Base-by-base conservation (phyloP, 305 asterid species). In the Plantago rigida region DNA sequence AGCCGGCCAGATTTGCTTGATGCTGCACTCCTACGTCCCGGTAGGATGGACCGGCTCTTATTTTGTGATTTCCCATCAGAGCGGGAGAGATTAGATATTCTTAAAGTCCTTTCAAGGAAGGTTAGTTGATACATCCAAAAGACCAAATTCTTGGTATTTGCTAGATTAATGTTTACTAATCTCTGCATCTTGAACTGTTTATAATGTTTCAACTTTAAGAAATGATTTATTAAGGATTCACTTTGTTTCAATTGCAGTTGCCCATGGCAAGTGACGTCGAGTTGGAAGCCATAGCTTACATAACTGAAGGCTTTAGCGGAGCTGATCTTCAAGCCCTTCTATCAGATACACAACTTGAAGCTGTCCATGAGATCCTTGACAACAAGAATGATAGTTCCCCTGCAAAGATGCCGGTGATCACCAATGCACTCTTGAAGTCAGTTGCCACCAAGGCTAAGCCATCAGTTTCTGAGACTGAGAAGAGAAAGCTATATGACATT, bases 1-100 rank as follows among this genome's bases (percentile, higher is more conserved):
- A 86, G 97, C 80, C 85, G 97, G 56, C 96, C 99, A 10, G 99
- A 92, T 81, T 75, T 92, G 84, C 97, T 92, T 68, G 99, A 92
- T 84, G 97, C 97, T 80, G 99, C 99, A 56, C 95, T 92, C 71
- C 65, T 92, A 62, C 84, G 97, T 62, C 99, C 99, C 55, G 95
- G 96, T 71, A 84, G 97, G 78, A 81, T 86, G 71, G 97, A 89
- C 70, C 81, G 94, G 57, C 99, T 88, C 64, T 80, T 92, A 70
- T 89, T 86, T 78, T 89, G 99, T 63, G 95, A 92, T 80, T 88
- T 92, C 71, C 99, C 95, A 41, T 80, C 97, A 13, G 81, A 10
- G 47, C 76, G 56, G 64, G 97, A 88, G 79, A 84, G 99, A 75
- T 72, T 73, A 74, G 95, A 89, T 63, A 81, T 92, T 77, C 94